Evolutionary conservation across 2,329 filamentous ascomycete species (phyloP).

Genomic region (Gremmenia infestans): DNA sequence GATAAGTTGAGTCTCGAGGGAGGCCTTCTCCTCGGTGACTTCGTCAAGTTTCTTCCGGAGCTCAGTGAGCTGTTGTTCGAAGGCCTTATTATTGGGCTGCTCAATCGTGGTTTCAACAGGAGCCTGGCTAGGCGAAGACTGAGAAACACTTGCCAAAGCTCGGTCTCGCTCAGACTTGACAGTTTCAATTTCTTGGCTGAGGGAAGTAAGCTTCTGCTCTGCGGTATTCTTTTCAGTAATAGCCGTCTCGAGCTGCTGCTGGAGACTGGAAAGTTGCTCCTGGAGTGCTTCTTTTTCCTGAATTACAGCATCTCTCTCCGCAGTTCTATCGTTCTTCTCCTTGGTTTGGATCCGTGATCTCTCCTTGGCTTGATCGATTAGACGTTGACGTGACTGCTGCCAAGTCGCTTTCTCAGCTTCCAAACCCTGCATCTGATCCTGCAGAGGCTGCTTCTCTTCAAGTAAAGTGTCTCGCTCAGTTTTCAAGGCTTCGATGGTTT

Average conservation of each 20-base stretch:
- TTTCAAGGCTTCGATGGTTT: conserved; percentile 63
- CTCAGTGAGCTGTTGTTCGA: conserved; percentile 46
- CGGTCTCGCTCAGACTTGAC: conserved; percentile 42
- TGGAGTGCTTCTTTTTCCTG: conserved; percentile 39
- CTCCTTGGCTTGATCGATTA: conserved; percentile 61
- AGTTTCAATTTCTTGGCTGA: conserved; percentile 38
- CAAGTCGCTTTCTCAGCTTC: conserved; percentile 52
- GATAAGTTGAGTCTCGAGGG: conserved; percentile 59
- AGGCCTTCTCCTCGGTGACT: conserved; percentile 62
- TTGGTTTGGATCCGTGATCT: conserved; percentile 49
- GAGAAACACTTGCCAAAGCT: conserved; percentile 28
- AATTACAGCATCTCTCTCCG: conserved; percentile 36
- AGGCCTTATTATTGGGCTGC: conserved; percentile 46
- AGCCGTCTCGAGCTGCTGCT: conserved; percentile 44
- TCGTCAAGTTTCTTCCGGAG: conserved; percentile 59
- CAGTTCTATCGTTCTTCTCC: conserved; percentile 49
- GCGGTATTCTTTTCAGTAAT: conserved; percentile 32
- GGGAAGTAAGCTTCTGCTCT: conserved; percentile 32
- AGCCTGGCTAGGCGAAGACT: conserved; percentile 25
- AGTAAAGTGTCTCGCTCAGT: conserved; percentile 52
- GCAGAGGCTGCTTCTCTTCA: conserved; percentile 40
- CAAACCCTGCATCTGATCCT: conserved; percentile 47
- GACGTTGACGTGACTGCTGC: conserved; percentile 46
- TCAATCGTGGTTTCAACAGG: conserved; percentile 40
- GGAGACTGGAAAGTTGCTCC: conserved; percentile 34